A percentile compares a stretch with the other conserved stretches of the same genome.
phyloP scores from a whole-genome alignment of 768 basidiomycete species.

The Coprinopsis marcescibilis region DNA sequence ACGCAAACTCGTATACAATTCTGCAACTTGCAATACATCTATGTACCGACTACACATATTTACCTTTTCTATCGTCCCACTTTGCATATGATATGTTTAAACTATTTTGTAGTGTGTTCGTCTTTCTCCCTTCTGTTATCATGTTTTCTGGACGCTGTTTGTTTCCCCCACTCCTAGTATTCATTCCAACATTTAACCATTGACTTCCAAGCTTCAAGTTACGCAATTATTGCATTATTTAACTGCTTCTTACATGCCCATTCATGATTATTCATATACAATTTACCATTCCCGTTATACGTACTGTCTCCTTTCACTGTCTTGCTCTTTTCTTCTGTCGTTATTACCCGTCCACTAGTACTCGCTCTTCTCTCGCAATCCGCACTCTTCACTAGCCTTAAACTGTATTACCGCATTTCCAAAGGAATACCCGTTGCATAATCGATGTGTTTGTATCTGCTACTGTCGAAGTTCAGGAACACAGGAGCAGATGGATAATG shows the following conservation, averaged over 20 bases:
- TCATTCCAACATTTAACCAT: constrained; percentile 10
- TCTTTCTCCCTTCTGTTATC: constrained; percentile 1
- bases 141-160: constrained; percentile 11
- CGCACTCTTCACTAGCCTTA: constrained; percentile 4
- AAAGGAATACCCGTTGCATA: constrained; percentile 4
- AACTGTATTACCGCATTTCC: constrained; percentile 6
- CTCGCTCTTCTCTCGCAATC: constrained; percentile 4
- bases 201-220: constrained; percentile 4
- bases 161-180: constrained; percentile 7
- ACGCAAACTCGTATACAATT: constrained; percentile 12
- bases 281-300: not conserved
- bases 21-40: constrained; percentile 15
- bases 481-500: not conserved
- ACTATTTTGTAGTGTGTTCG: constrained; percentile 2
- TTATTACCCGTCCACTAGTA: not conserved
- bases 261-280: not conserved
- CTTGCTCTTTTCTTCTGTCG: not conserved
- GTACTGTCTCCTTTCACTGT: not conserved
- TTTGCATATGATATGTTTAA: constrained; percentile 13
- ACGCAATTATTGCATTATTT: constrained; percentile 8
- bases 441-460: not conserved
- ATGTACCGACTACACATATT: constrained; percentile 15
- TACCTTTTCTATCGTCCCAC: constrained; percentile 15
- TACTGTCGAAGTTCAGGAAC: not conserved
- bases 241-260: not conserved